Conservation (phyloP, 129 eudicot genomes). For the Flaveria brownii region DNA sequence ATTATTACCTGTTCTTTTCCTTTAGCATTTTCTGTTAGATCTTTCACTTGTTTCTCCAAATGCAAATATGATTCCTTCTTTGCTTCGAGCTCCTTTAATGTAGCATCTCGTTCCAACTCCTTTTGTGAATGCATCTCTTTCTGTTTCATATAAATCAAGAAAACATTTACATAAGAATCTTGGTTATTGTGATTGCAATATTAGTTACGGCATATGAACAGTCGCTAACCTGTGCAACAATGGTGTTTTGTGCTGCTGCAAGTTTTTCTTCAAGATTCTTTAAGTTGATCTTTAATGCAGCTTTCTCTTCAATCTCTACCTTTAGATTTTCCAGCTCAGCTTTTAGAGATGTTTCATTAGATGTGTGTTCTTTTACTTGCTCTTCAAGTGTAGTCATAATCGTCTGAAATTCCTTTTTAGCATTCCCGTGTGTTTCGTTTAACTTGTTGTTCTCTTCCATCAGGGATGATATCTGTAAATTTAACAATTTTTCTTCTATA, state of each 20-base stretch:
- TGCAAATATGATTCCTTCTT: slow-evolving; percentile 49
- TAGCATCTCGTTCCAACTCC: slow-evolving; percentile 60
- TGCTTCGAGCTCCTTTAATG: slow-evolving; percentile 66
- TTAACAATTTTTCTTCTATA: not conserved
- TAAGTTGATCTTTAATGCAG: slow-evolving; percentile 44
- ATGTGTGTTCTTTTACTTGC: slow-evolving; percentile 63
- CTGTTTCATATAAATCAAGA: slow-evolving; percentile 34
- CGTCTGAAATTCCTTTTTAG: slow-evolving; percentile 63
- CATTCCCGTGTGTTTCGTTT: slow-evolving; percentile 51
- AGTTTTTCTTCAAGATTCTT: slow-evolving; percentile 66
- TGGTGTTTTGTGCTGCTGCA: slow-evolving; percentile 42
- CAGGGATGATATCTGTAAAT: slow-evolving; percentile 62
- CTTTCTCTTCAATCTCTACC: slow-evolving; percentile 48
- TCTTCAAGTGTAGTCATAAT: slow-evolving; percentile 61
- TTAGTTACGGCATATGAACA: slow-evolving; percentile 36
- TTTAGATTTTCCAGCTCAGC: slow-evolving; percentile 56
- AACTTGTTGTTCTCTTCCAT: slow-evolving; percentile 73
- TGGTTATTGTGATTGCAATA: slow-evolving; percentile 5
- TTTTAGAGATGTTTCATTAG: slow-evolving; percentile 50
- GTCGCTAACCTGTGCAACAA: slow-evolving; percentile 50
- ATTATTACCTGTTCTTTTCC: slow-evolving; percentile 61
- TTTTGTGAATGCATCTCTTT: slow-evolving; percentile 50
- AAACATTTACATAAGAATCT: slow-evolving; percentile 8
- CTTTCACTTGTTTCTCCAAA: slow-evolving; percentile 65
- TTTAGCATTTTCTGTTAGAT: slow-evolving; percentile 56